A percentile compares a stretch with the other conserved stretches of the same genome.
Evolutionary conservation across 2,329 filamentous ascomycete species (phyloP).

Genomic region (Botrytis tulipae): DNA sequence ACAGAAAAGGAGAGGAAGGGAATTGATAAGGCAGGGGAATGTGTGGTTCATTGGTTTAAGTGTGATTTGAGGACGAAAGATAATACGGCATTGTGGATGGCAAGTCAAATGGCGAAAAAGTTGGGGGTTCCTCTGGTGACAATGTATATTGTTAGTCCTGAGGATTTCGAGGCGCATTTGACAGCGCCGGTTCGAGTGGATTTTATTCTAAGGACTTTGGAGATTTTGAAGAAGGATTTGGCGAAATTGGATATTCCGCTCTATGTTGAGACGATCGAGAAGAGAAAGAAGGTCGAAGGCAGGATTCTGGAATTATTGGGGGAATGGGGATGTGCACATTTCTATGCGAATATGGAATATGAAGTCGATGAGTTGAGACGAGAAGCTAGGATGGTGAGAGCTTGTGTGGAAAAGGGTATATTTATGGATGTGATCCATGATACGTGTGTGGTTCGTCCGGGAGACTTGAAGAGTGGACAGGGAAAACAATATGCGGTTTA

Average conservation of each 20-base stretch:
- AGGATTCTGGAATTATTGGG: constrained; percentile 64
- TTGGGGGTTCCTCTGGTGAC: constrained; percentile 70
- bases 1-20: constrained; percentile 55
- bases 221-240: constrained; percentile 63
- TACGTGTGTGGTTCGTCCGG: constrained; percentile 78
- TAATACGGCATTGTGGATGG: constrained; percentile 68
- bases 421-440: constrained; percentile 74
- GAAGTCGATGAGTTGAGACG: constrained; percentile 86
- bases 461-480: constrained; percentile 60
- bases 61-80: constrained; percentile 72
- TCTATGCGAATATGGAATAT: constrained; percentile 86
- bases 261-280: constrained; percentile 68
- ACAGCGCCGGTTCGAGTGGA: constrained; percentile 73
- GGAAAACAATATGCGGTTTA: constrained; percentile 85
- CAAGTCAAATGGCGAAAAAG: constrained; percentile 63
- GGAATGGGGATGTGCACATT: constrained; percentile 64
- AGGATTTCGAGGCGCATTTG: constrained; percentile 81
- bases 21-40: constrained; percentile 51
- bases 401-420: constrained; percentile 61
- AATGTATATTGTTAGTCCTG: constrained; percentile 76
- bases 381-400: constrained; percentile 64
- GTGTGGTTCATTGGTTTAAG: constrained; percentile 90
- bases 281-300: constrained; percentile 59
- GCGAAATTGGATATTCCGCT: constrained; percentile 73
- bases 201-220: constrained; percentile 73